phyloP scores from a whole-genome alignment of 2,329 filamentous ascomycete species.

The Grosmannia clavigera region DNA sequence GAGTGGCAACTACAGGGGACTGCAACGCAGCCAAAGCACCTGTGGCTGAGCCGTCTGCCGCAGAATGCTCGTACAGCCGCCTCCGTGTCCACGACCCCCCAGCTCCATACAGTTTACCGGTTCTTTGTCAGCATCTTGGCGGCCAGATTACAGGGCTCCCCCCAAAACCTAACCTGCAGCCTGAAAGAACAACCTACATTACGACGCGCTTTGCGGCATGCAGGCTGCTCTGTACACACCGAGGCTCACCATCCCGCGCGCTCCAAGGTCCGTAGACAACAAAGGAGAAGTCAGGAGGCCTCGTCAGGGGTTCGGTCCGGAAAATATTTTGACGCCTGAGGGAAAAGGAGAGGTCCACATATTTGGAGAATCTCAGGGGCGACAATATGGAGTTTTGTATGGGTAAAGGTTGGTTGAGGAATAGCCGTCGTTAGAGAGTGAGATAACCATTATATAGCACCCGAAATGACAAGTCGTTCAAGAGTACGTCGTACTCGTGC shows the following conservation, averaged over 20 bases:
- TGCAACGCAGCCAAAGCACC: background rate
- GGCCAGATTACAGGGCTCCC: background rate
- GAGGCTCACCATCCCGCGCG: background rate
- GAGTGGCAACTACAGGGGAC: background rate
- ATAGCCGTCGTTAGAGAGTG: background rate
- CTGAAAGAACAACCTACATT: background rate
- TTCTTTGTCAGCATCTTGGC: background rate
- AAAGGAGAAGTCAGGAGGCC: background rate
- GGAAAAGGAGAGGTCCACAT: background rate
- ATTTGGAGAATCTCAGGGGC: background rate
- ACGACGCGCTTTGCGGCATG: background rate
- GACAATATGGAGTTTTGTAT: background rate
- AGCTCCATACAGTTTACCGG: background rate
- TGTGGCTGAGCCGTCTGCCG: background rate
- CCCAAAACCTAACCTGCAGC: background rate
- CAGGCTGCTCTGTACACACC: background rate
- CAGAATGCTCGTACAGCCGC: background rate
- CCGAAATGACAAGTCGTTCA: background rate
- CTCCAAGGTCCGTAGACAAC: background rate
- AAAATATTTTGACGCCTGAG: background rate
- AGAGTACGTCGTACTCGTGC: no score
- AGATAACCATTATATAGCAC: background rate
- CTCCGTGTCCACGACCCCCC: background rate
- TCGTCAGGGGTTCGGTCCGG: background rate
- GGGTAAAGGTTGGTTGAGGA: background rate